Evolutionary conservation across 208 protist genomes (phyloP).

Genomic region (Angomonas desouzai): DNA sequence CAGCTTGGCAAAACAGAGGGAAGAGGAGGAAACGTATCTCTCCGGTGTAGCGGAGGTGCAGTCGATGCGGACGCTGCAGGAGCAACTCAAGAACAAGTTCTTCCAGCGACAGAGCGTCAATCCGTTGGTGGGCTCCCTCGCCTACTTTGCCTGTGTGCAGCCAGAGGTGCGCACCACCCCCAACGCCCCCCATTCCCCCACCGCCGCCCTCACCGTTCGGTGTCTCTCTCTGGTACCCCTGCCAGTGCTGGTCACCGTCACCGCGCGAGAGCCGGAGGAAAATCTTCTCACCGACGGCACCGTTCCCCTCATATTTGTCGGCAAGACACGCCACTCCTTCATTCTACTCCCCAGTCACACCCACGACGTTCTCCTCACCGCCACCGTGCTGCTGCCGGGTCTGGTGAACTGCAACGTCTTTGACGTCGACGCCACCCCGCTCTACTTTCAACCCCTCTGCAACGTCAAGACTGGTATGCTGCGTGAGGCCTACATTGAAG

Average conservation of each 20-base stretch:
- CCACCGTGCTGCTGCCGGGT: conserved; percentile 48
- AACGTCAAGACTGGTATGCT: not conserved
- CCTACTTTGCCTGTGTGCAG: conserved; percentile 26
- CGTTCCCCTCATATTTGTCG: conserved; percentile 53
- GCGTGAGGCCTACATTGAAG: conserved; percentile 6
- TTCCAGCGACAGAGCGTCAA: conserved; percentile 31
- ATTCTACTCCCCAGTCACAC: conserved; percentile 59
- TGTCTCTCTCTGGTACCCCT: conserved; percentile 61
- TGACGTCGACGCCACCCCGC: conserved; percentile 38
- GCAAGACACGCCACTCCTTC: conserved; percentile 56
- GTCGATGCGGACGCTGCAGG: conserved; percentile 36
- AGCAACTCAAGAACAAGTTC: conserved; percentile 44
- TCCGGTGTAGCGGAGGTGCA: conserved; percentile 11
- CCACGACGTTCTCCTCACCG: conserved; percentile 53
- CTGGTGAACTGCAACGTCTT: conserved; percentile 70
- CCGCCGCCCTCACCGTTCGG: conserved; percentile 44
- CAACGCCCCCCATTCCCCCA: conserved; percentile 26
- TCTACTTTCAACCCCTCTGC: conserved; percentile 20
- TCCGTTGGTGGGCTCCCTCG: conserved; percentile 43
- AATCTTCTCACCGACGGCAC: conserved; percentile 13
- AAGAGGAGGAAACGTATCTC: conserved; percentile 3
- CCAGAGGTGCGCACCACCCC: conserved; percentile 18
- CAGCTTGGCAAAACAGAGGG: not conserved
- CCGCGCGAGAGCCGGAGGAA: conserved; percentile 14
- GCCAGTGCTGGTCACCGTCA: conserved; percentile 58